Percentiles rank a stretch among this genome's conserved stretches.
phyloP scores from a whole-genome alignment of 306 rosid genomes.

The Abrus pulchellus region DNA sequence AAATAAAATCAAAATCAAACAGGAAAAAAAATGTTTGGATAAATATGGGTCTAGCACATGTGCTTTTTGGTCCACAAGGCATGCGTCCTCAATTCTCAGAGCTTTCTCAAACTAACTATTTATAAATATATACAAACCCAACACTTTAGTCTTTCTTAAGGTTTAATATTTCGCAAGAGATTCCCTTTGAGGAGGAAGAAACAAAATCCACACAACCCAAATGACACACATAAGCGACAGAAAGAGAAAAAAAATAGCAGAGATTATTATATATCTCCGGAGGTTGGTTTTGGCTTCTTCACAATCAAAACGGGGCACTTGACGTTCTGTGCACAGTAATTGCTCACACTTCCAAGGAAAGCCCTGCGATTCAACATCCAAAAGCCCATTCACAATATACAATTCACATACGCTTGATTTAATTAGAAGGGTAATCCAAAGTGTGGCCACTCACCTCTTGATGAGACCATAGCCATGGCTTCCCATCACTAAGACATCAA shows the following conservation, averaged over 20 bases:
- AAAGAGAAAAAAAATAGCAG: background rate
- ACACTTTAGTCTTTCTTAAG: conserved; percentile 1
- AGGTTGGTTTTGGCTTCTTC: conserved; percentile 74
- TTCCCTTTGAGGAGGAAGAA: conserved; percentile 12
- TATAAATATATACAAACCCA: background rate
- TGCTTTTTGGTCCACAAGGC: background rate
- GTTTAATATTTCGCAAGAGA: background rate
- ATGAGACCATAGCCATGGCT: conserved; percentile 85
- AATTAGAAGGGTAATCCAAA: background rate
- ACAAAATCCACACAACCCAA: background rate
- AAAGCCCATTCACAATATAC: background rate
- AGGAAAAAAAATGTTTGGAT: background rate
- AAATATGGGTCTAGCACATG: background rate
- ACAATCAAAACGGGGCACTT: conserved; percentile 88
- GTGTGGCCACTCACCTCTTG: conserved; percentile 62
- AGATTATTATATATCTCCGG: conserved; percentile 16
- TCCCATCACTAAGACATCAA: conserved; percentile 80
- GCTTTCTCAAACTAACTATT: background rate
- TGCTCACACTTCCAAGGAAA: conserved; percentile 95
- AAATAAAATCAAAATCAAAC: background rate
- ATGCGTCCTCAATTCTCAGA: background rate
- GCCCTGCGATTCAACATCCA: conserved; percentile 63
- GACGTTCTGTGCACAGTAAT: conserved; percentile 78
- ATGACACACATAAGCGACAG: conserved; percentile 9
- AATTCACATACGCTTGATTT: background rate